phyloP scores from a whole-genome alignment of 306 rosid species.

The Carpinus fangiana region DNA sequence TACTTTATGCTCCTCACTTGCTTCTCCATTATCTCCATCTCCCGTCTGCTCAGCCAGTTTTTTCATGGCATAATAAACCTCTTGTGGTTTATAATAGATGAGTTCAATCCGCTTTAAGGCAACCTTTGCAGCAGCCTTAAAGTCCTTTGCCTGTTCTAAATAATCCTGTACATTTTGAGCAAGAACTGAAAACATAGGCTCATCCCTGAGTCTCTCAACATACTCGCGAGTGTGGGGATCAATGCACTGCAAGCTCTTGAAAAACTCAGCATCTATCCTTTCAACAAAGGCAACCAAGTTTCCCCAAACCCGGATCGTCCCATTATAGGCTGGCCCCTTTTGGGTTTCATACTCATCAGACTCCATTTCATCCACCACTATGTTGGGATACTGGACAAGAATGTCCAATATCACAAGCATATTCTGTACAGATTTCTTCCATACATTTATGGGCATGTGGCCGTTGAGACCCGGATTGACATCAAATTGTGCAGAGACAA shows the following conservation, averaged over 20 bases:
- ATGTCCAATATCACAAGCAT: constrained; percentile 86
- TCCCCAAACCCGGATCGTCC: constrained; percentile 87
- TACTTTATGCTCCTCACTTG: constrained; percentile 48
- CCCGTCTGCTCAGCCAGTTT: constrained; percentile 73
- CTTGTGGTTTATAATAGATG: constrained; percentile 89
- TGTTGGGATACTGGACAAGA: constrained; percentile 72
- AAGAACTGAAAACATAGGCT: constrained; percentile 76
- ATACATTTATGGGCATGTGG: constrained; percentile 88
- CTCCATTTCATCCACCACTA: constrained; percentile 80
- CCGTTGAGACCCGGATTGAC: constrained; percentile 94
- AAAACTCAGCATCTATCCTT: constrained; percentile 76
- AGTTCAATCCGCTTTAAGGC: constrained; percentile 83
- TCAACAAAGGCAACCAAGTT: constrained; percentile 89
- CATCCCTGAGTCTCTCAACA: constrained; percentile 93
- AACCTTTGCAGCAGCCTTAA: constrained; percentile 79
- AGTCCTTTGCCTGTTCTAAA: constrained; percentile 65
- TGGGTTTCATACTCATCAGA: constrained; percentile 91
- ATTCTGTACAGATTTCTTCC: constrained; percentile 93
- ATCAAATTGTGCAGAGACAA: constrained; percentile 94
- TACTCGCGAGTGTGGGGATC: constrained; percentile 98
- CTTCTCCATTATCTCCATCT: constrained; percentile 48
- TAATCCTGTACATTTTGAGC: constrained; percentile 95
- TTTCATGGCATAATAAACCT: constrained; percentile 93
- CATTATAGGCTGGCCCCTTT: constrained; percentile 72
- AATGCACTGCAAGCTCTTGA: constrained; percentile 95